Conservation (phyloP, 495 filamentous ascomycete genomes). For the Trichoderma parareesei region DNA sequence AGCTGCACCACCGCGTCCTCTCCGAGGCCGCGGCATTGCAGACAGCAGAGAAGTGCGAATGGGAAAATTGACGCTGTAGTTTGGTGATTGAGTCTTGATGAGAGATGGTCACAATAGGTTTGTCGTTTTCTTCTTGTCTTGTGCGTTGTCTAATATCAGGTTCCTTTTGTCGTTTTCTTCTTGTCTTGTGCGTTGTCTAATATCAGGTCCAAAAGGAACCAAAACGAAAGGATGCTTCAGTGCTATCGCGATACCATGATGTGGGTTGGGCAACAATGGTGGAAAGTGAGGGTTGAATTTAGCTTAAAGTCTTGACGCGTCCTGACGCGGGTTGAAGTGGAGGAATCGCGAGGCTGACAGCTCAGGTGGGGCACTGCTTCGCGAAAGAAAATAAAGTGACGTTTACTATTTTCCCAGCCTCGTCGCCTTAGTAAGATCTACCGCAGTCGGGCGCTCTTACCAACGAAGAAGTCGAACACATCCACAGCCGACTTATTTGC, state of each 20-base stretch:
- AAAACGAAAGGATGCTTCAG: background rate
- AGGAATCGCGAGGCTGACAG: conserved; percentile 2
- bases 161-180: background rate
- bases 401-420: too few relatives aligned
- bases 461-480: too few relatives aligned
- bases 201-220: background rate
- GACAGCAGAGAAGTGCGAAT: background rate
- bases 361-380: background rate
- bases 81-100: background rate
- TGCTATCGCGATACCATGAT: background rate
- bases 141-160: background rate
- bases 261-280: background rate
- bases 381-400: background rate
- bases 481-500: too few relatives aligned
- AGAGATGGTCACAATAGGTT: background rate
- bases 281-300: background rate
- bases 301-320: conserved; percentile 7
- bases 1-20: background rate
- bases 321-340: background rate
- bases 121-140: background rate
- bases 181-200: background rate
- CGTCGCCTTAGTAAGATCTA: too few relatives aligned
- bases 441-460: too few relatives aligned
- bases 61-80: background rate
- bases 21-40: conserved; percentile 5